These are phyloP conservation scores for Eruca vesicaria DNA, from an alignment of 441 rosid genomes.

Conservation along the genomic window DNA sequence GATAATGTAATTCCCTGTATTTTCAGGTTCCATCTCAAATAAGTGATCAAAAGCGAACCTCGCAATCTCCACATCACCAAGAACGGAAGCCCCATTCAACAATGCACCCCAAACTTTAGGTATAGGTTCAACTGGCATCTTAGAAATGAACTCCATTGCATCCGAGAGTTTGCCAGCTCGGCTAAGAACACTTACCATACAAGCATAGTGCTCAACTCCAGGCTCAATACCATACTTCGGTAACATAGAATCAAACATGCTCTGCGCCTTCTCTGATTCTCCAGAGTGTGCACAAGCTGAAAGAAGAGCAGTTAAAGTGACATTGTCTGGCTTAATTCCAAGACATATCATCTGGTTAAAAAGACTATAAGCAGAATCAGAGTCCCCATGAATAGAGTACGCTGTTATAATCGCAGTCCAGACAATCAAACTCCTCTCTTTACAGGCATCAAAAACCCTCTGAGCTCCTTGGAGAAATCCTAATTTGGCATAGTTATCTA, in stretches of 20 bases:
- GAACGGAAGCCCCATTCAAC: constrained; percentile 73
- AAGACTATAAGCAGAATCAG: constrained; percentile 45
- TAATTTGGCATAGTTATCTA: constrained; percentile 69
- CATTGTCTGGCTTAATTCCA: constrained; percentile 64
- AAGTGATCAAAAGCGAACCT: constrained; percentile 54
- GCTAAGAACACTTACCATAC: constrained; percentile 75
- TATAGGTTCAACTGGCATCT: constrained; percentile 69
- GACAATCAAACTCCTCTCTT: constrained; percentile 59
- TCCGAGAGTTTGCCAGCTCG: constrained; percentile 69
- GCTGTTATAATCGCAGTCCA: constrained; percentile 90
- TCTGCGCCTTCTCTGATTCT: constrained; percentile 55
- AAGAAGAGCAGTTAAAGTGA: constrained; percentile 40
- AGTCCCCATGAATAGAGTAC: constrained; percentile 73
- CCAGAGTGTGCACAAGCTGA: constrained; percentile 51
- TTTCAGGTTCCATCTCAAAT: constrained; percentile 75
- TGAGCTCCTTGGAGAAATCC: constrained; percentile 67
- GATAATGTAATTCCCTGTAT: constrained; percentile 64
- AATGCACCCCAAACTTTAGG: constrained; percentile 87
- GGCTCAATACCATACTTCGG: constrained; percentile 45
- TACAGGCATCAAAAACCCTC: constrained; percentile 53
- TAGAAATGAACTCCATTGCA: constrained; percentile 62
- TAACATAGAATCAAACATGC: constrained; percentile 32
- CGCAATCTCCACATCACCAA: constrained; percentile 68
- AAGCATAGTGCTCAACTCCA: constrained; percentile 76
- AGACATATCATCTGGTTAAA: constrained; percentile 58